These are phyloP conservation scores for Fomitopsis serialis DNA, from an alignment of 768 basidiomycete species.

Conservation along the genomic window DNA sequence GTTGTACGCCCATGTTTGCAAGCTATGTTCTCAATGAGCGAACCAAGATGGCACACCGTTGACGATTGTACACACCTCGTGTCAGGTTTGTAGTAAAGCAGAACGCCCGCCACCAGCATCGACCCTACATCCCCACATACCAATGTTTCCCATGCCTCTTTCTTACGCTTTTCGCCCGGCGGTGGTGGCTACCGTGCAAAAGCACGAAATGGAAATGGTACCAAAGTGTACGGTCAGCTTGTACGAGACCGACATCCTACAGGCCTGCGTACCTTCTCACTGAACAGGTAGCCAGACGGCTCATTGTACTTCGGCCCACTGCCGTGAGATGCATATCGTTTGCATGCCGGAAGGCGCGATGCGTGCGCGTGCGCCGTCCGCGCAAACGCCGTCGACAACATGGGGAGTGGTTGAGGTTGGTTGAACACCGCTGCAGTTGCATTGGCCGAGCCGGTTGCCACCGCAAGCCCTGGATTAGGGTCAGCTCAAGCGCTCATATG, in stretches of 20 bases:
- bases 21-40: constrained; percentile 37
- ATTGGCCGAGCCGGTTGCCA: not conserved
- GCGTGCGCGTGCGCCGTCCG: constrained; percentile 29
- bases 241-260: not conserved
- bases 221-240: not conserved
- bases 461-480: constrained; percentile 1
- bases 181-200: constrained; percentile 52
- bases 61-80: constrained; percentile 68
- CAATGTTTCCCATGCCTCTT: constrained; percentile 93
- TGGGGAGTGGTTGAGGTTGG: constrained; percentile 18
- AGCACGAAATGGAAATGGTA: not conserved
- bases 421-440: not conserved
- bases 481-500: not conserved
- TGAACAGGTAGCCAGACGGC: constrained; percentile 82
- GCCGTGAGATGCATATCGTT: constrained; percentile 59
- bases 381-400: constrained; percentile 44
- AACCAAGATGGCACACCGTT: no score
- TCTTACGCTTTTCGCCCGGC: constrained; percentile 78
- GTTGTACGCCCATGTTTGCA: constrained; percentile 87
- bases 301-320: constrained; percentile 85
- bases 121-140: constrained; percentile 91
- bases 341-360: constrained; percentile 21
- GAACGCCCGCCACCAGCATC: constrained; percentile 68
- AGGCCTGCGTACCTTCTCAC: constrained; percentile 65
- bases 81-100: constrained; percentile 90